Percentiles rank a stretch among this genome's conserved stretches.
These are phyloP conservation scores for Talaromyces liani DNA, from an alignment of 495 filamentous ascomycete species.

Conservation along the genomic window DNA sequence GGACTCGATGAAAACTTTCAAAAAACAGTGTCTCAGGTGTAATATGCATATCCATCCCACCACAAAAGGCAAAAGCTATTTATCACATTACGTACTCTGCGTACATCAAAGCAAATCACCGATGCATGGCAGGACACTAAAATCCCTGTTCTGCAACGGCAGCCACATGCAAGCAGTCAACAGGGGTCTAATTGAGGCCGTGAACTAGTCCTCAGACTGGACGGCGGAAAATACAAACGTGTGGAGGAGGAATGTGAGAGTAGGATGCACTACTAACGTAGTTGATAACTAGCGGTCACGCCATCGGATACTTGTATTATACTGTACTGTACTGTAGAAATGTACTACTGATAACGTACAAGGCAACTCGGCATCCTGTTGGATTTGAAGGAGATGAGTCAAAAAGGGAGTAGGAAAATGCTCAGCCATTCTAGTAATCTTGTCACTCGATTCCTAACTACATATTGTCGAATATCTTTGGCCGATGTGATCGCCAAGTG, in stretches of 20 bases:
- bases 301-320: too few relatives aligned
- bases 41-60: background rate
- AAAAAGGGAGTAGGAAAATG: background rate
- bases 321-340: too few relatives aligned
- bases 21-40: background rate
- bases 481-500: background rate
- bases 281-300: constrained; percentile 32
- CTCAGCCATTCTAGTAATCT: background rate
- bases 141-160: background rate
- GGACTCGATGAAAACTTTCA: too few relatives aligned
- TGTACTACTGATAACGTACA: background rate
- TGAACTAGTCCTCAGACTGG: background rate
- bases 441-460: background rate
- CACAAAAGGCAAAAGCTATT: background rate
- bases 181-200: background rate
- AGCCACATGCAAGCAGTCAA: background rate
- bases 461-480: background rate
- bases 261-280: constrained; percentile 43
- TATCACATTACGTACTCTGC: background rate
- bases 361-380: background rate
- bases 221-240: background rate
- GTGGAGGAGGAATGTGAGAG: too few relatives aligned
- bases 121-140: too few relatives aligned
- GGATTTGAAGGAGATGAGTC: background rate
- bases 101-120: too few relatives aligned